Base-by-base conservation (phyloP, 1,284 basidiomycete species). In the Apiotrichum sp. region DNA sequence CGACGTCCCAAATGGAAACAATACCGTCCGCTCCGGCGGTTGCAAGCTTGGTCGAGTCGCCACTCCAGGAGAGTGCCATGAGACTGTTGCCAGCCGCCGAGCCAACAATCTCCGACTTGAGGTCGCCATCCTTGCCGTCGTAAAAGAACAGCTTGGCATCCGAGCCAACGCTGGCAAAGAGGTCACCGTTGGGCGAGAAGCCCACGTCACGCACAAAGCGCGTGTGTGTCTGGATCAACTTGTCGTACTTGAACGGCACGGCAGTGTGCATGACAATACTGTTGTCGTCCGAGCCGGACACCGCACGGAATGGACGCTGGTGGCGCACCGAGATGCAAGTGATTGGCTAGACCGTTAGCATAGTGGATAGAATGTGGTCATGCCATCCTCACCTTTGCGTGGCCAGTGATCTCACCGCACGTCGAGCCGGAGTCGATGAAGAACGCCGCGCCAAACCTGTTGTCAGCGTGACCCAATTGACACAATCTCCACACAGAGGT, bases 161-260 rank as follows among this genome's bases (percentile, higher is more conserved):
- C 4, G 90, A 89, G 33, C 92, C 95, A 13, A 90, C 92, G 47
- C 90, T 93, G 13, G 85, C 88, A 70, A 98, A 97, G 31, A 85
- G 78, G 47, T 86, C 83, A 3, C 92, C 93, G 36, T 85, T 85
- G 0, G 86, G 85, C 0, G 91, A 82, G 70, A 86, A 97, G 54
- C 84, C 83, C 29, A 98, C 84, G 58, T 97, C 90, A 73, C 97
- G 92, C 4, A 98, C 90, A 71, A 97, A 98, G 70, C 89, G 89
- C 3, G 86, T 87, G 74, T 98, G 96, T 0, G 87, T 88, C 68
- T 84, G 86, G 73, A 93, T 87, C n/a, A 84, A 85, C 81, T 88
- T 93, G 71, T 87, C 84, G 65, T 86, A 93, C 75, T 93, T 95
- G 81, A 86, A 96, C 0, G 93, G 93, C 0, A 85, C 84, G 11